Evolutionary conservation across 306 rosid species (phyloP), one percentile per base, ranked within the genome.

Genomic region (Fagus sylvatica): DNA sequence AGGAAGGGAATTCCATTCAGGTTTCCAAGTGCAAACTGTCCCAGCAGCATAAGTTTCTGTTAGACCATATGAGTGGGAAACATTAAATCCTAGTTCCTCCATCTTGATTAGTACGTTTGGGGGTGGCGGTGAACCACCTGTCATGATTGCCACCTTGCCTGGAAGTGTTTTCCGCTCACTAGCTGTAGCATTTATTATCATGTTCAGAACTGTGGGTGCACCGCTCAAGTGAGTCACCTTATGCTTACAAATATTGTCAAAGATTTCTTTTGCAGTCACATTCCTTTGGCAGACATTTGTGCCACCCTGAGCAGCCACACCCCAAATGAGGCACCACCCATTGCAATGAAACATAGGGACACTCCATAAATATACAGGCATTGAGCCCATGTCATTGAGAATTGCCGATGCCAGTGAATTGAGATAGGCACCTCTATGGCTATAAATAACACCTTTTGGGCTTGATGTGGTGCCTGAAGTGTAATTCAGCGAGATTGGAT

Each of bases 271-370:
- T 15, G 94, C 91, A 37, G 84, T 87, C 43, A 89, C 90, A 54
- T 53, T 87, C 77, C 98, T 87, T 60, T 66, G 97, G 87, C 98
- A 94, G 42, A 94, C 55, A 84, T 89, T 94, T 6, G 96, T 91
- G 72, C 97, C 98, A 34, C 98, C 97, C 53, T 91, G 98, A 73
- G 94, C 97, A 80, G 98, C 98, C 74, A 94, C 82, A 0, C 77
- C 85, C 98, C 97, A 94, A 53, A 94, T 79, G 79, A 94, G 89
- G 84, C 96, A 91, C 98, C 98, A 94, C 39, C 98, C 97, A 67
- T 94, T 94, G 84, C 97, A 94, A 83, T 94, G 98, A 78, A 94
- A 94, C 98, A 94, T 94, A 0, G 97, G 98, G 62, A 94, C 98
- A 55, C 83, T 79, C 97, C 98, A 94, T 41, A 94, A 72, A 79